These are phyloP conservation scores for Cercospora sojina DNA, from an alignment of 2,329 filamentous ascomycete genomes.

Conservation along the genomic window DNA sequence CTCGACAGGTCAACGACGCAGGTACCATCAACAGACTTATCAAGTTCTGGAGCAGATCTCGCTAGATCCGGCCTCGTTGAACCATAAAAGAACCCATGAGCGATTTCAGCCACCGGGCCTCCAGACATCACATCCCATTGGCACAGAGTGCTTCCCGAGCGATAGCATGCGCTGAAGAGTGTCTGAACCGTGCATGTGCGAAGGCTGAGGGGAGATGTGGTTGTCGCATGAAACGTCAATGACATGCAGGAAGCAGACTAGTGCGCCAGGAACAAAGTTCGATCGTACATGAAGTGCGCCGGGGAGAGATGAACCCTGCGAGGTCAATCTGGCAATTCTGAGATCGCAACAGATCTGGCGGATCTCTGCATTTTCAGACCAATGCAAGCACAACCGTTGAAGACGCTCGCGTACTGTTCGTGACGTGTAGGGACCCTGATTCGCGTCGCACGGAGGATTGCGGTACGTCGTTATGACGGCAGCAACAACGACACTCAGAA, in stretches of 20 bases:
- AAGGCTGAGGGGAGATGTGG: not conserved
- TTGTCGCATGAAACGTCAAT: conserved; percentile 22
- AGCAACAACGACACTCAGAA: not conserved
- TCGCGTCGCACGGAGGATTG: not conserved
- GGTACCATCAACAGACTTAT: not conserved
- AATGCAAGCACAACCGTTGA: conserved; percentile 15
- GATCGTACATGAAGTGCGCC: conserved; percentile 10
- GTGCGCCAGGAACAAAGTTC: conserved; percentile 24
- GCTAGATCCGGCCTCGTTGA: not conserved
- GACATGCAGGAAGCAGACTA: conserved; percentile 24
- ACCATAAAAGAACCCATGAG: not conserved
- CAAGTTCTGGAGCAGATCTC: conserved; percentile 6
- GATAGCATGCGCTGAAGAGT: not conserved
- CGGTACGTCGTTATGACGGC: conserved; percentile 15
- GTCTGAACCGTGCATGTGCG: not conserved
- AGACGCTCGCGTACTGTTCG: conserved; percentile 10
- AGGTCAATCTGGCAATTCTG: conserved; percentile 20
- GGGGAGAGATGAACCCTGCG: conserved; percentile 5
- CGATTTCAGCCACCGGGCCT: not conserved
- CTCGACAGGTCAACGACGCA: not conserved
- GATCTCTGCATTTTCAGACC: conserved; percentile 13
- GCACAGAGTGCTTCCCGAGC: not conserved
- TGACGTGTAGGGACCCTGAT: conserved; percentile 11
- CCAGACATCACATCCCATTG: not conserved
- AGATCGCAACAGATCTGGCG: conserved; percentile 9